A percentile compares a stretch with the other conserved stretches of the same genome.
phyloP scores from a whole-genome alignment of 305 asterid species.

The Fraxinus baroniana region DNA sequence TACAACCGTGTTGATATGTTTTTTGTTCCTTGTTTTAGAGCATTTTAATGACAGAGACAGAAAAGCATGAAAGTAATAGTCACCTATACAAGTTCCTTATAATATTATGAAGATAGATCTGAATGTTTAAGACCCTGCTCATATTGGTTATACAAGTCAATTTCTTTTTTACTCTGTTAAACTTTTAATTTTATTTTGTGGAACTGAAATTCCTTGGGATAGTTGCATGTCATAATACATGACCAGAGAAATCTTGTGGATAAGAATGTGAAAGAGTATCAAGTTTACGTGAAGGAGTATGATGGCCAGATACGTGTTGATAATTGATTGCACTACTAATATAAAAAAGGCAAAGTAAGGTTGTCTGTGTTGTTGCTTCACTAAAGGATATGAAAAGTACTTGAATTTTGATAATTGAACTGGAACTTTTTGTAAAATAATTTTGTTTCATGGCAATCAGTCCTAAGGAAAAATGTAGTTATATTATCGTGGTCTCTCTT shows the following conservation, averaged over 20 bases:
- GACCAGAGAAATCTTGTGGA: not conserved
- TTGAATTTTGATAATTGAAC: slow-evolving; percentile 4
- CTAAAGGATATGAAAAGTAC: slow-evolving; percentile 16
- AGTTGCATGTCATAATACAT: not conserved
- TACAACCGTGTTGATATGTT: not conserved
- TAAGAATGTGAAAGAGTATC: not conserved
- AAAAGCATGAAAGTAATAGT: not conserved
- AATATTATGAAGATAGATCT: not conserved
- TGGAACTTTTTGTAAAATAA: not conserved
- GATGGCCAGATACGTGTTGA: slow-evolving; percentile 18
- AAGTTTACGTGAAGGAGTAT: slow-evolving; percentile 11
- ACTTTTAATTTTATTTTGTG: not conserved
- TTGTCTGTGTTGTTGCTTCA: not conserved
- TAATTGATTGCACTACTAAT: not conserved
- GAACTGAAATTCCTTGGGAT: not conserved
- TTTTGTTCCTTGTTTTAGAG: not conserved
- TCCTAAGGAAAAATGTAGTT: not conserved
- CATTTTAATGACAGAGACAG: not conserved
- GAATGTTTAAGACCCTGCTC: slow-evolving; percentile 2
- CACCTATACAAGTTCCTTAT: not conserved
- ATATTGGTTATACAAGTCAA: not conserved
- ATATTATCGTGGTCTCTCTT: slow-evolving; percentile 16
- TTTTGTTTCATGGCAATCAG: not conserved
- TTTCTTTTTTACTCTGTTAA: slow-evolving; percentile 4
- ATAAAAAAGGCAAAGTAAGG: slow-evolving; percentile 1